phyloP scores from a whole-genome alignment of 75 land plant genomes.

The Cupressus sempervirens region DNA sequence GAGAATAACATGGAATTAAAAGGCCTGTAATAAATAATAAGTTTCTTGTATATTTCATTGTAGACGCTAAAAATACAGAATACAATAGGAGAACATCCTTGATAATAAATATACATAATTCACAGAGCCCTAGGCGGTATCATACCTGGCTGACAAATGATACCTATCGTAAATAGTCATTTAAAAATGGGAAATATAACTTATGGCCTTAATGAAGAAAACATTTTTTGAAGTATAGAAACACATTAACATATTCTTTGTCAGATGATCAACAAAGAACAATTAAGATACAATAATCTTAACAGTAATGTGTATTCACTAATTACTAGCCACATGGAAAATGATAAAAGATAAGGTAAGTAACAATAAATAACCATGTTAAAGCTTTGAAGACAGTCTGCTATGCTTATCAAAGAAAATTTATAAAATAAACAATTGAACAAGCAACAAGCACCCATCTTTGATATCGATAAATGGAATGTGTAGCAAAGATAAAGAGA shows the following conservation, averaged over 20 bases:
- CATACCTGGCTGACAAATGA: not conserved
- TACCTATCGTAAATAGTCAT: not conserved
- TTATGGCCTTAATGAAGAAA: not conserved
- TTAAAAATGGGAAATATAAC: not conserved
- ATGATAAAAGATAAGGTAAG: not conserved
- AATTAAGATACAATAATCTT: not conserved
- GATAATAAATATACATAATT: not conserved
- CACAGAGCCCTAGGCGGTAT: not conserved
- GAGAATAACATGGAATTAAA: not conserved
- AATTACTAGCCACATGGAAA: not conserved
- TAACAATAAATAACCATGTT: not conserved
- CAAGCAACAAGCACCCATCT: not conserved
- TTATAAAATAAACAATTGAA: not conserved
- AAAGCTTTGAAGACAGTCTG: not conserved
- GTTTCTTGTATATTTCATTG: not conserved
- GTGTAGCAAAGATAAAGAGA: not conserved
- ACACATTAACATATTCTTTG: not conserved
- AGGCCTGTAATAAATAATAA: not conserved
- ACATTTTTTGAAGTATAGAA: not conserved
- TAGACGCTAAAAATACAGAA: not conserved
- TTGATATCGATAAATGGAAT: not conserved
- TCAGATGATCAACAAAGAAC: not conserved
- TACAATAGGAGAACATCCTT: not conserved
- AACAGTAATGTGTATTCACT: not conserved
- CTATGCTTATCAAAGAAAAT: not conserved